A percentile compares a stretch with the other conserved stretches of the same genome.
phyloP scores from a whole-genome alignment of 495 filamentous ascomycete genomes.

The Aspergillus ostianus region DNA sequence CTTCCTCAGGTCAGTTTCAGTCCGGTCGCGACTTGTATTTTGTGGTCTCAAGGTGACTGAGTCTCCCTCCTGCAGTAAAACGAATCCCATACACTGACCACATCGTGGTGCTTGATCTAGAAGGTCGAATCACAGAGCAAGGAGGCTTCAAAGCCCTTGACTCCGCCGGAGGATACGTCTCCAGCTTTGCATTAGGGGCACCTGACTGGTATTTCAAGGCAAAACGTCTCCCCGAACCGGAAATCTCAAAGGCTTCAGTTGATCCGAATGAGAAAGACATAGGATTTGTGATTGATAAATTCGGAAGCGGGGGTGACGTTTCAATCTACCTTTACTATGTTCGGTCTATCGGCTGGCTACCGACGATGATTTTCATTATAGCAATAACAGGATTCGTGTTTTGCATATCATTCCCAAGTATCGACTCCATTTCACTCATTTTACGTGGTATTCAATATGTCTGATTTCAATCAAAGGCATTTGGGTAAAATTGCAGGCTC shows the following conservation, averaged over 20 bases:
- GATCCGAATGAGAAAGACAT: constrained; percentile 24
- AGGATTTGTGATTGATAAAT: constrained; percentile 28
- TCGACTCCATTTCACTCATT: neutral
- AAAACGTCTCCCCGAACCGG: constrained; percentile 14
- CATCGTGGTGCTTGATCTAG: constrained; percentile 47
- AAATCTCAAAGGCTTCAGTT: neutral
- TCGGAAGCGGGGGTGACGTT: constrained; percentile 49
- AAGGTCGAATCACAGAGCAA: constrained; percentile 49
- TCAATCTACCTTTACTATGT: constrained; percentile 61
- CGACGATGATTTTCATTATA: constrained; percentile 44
- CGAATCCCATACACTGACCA: constrained; percentile 52
- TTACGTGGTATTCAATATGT: neutral
- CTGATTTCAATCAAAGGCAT: constrained; percentile 34
- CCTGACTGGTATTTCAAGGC: constrained; percentile 33
- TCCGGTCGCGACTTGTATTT: neutral
- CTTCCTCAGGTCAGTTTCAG: constrained; percentile 37
- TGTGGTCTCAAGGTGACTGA: neutral
- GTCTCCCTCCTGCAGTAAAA: constrained; percentile 33
- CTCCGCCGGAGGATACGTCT: constrained; percentile 47
- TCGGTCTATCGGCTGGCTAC: constrained; percentile 46
- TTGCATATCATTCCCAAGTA: constrained; percentile 46
- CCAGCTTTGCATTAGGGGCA: constrained; percentile 39
- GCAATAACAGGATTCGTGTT: constrained; percentile 43
- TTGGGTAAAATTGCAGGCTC: constrained; percentile 57
- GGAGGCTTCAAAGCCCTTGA: constrained; percentile 48